phyloP scores from a whole-genome alignment of 148 eudicot genomes.

The Polygonum maritimum region DNA sequence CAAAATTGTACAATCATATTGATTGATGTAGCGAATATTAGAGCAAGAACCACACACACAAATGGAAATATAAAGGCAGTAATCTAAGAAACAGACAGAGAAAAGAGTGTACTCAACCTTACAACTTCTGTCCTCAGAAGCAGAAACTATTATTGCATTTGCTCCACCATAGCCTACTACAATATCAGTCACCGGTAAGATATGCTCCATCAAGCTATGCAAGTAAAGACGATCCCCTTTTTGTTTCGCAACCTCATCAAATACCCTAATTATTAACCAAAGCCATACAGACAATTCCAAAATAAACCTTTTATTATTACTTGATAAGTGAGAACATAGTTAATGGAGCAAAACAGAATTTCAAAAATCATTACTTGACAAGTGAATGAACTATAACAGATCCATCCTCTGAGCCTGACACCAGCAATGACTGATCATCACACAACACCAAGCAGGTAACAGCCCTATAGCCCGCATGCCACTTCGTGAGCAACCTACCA shows the following conservation, averaged over 20 bases:
- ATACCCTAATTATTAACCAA: conserved; percentile 35
- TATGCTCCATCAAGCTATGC: conserved; percentile 73
- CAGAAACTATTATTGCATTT: conserved; percentile 73
- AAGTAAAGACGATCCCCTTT: conserved; percentile 46
- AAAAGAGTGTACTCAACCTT: conserved; percentile 38
- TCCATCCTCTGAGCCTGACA: conserved; percentile 94
- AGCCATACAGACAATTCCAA: neutral
- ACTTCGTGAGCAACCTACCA: conserved; percentile 73
- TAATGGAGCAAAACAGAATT: neutral
- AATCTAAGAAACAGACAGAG: neutral
- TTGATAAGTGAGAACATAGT: neutral
- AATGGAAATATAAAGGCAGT: neutral
- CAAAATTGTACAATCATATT: neutral
- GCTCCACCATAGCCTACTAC: conserved; percentile 73
- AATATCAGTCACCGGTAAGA: conserved; percentile 62
- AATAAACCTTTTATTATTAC: too few relatives aligned
- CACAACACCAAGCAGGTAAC: conserved; percentile 60
- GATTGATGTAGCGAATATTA: neutral
- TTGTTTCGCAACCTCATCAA: conserved; percentile 53
- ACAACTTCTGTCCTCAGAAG: conserved; percentile 89
- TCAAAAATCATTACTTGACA: conserved; percentile 33
- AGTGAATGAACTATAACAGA: conserved; percentile 81
- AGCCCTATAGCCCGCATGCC: conserved; percentile 86
- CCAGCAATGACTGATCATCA: conserved; percentile 67
- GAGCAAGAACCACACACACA: neutral